Evolutionary conservation across 257 asterid genomes (phyloP), one percentile per base, ranked within the genome.

Genomic region (Gynochthodes officinalis): DNA sequence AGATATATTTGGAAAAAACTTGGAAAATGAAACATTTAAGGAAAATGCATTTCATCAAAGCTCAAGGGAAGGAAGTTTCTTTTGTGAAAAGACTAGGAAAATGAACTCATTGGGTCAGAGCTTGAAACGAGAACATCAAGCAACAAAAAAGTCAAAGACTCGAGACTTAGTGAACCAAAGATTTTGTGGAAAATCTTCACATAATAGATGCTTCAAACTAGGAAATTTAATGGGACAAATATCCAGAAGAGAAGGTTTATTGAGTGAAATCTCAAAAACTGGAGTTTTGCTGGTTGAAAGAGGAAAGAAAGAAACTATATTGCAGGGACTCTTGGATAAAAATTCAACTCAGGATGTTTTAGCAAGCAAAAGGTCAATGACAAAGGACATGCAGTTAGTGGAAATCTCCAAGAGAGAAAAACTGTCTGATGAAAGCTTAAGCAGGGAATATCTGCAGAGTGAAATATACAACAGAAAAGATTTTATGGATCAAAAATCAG

Each of bases 231-330:
- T 28, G 52, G 76, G 69, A 12, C 50, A 76, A 63, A 71, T 57
- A 46, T 25, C 67, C 16, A 75, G 78, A 30, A 68, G 72, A 70
- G 72, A 77, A 69, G 74, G 72, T 4, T 70, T 43, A 18, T 3
- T 49, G 35, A 71, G 79, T 19, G 79, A 60, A 46, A 62, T 68
- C 53, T 71, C 79, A 33, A 73, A 78, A 69, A 71, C 78, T 27
- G 75, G 77, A 58, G 73, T 58, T 75, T 52, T 76, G 54, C 66
- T 78, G 30, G 71, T 75, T n/a, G 84, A 81, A 68, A 81, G 53
- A 2, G 74, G 58, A 25, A 72, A 43, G 55, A 77, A 71, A 43
- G 81, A 75, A 55, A 72, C 67, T n/a, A 21, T 53, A 25, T 27
- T 68, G 69, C 44, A 35, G 66, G 63, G 77, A 73, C 32, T 78